A percentile compares a stretch with the other conserved stretches of the same genome.
phyloP scores from a whole-genome alignment of 805 yeast species.

The Saturnispora mendoncae region DNA sequence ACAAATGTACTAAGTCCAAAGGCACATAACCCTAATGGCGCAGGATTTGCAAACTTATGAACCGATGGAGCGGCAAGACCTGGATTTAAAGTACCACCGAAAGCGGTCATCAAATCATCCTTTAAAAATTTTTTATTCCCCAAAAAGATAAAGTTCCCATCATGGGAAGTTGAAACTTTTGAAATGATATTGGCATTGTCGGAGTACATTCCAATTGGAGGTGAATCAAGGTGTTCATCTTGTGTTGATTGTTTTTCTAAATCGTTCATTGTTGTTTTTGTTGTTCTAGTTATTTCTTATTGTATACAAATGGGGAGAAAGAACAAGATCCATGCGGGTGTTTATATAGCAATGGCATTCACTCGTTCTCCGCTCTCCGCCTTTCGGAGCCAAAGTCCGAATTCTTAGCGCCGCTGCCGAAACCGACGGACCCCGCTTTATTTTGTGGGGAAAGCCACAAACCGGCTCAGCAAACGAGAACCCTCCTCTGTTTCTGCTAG shows the following conservation, averaged over 20 bases:
- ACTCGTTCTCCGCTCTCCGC: no score
- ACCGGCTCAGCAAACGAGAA: no score
- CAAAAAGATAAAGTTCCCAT: constrained; percentile 57
- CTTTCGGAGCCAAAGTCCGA: no score
- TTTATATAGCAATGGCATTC: no score
- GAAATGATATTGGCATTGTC: constrained; percentile 16
- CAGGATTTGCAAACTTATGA: constrained; percentile 63
- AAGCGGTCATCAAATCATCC: constrained; percentile 52
- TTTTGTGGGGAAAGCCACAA: no score
- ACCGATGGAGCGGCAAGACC: constrained; percentile 52
- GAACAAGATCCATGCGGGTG: no score
- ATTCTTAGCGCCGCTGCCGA: no score
- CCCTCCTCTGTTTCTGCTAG: no score
- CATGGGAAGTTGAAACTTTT: constrained; percentile 38
- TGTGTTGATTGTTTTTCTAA: constrained; percentile 17
- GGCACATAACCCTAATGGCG: constrained; percentile 65
- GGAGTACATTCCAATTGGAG: constrained; percentile 19
- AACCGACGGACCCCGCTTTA: no score
- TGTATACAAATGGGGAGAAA: no score
- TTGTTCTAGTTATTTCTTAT: no score
- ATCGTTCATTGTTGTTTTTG: no score
- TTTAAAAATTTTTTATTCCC: constrained; percentile 64
- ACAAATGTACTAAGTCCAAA: constrained; percentile 65
- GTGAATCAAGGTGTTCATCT: constrained; percentile 18
- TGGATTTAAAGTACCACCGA: constrained; percentile 79